Conservation (phyloP, 73 alveolate genomes). For the Paramecium sonneborni region DNA sequence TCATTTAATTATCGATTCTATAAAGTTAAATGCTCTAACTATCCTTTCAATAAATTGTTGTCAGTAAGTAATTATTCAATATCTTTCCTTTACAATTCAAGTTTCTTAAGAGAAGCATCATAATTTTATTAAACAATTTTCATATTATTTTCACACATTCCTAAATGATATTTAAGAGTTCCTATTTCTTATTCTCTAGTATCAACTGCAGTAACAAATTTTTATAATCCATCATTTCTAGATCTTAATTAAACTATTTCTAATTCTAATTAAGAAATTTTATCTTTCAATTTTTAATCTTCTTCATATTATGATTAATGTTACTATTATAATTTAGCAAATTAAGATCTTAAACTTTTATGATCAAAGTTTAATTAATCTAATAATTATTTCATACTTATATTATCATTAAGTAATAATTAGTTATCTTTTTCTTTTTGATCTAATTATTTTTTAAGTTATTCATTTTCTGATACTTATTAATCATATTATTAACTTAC, state of each 20-base stretch:
- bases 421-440: not conserved
- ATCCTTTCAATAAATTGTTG: not conserved
- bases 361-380: slow-evolving; percentile 41
- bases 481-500: not conserved
- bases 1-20: slow-evolving; percentile 34
- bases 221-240: slow-evolving; percentile 36
- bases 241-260: slow-evolving; percentile 22
- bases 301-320: slow-evolving; percentile 5
- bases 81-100: not conserved
- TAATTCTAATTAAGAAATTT: not conserved
- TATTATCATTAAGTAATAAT: slow-evolving; percentile 9
- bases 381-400: slow-evolving; percentile 28
- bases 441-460: not conserved
- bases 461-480: not conserved
- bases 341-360: not conserved
- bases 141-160: slow-evolving; percentile 18
- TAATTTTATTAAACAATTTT: not conserved
- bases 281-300: not conserved
- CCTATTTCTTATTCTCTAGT: slow-evolving; percentile 32
- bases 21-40: not conserved
- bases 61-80: not conserved
- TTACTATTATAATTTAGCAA: not conserved
- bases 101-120: not conserved
- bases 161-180: not conserved
- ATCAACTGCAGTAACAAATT: slow-evolving; percentile 33